Evolutionary conservation across 2,329 filamentous ascomycete species (phyloP).

Genomic region (Talaromyces funiculosus): DNA sequence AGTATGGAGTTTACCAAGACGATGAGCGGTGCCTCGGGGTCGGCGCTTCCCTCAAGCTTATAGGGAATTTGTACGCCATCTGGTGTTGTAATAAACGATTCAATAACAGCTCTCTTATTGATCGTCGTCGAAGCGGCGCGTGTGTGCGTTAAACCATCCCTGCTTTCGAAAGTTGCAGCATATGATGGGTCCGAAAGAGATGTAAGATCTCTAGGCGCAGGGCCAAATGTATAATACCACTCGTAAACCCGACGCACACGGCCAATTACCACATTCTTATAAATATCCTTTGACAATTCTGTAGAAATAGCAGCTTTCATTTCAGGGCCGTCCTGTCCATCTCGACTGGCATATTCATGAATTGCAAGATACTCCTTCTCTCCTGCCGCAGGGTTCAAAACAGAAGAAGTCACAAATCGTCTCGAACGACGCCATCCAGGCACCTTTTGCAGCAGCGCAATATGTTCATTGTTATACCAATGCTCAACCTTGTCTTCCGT

Average conservation of each 20-base stretch:
- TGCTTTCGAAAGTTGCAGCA: constrained; percentile 48
- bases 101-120: constrained; percentile 49
- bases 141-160: constrained; percentile 54
- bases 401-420: constrained; percentile 60
- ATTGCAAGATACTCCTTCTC: constrained; percentile 56
- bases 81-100: constrained; percentile 61
- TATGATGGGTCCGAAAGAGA: constrained; percentile 48
- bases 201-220: constrained; percentile 63
- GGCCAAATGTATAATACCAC: constrained; percentile 75
- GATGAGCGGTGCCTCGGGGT: constrained; percentile 63
- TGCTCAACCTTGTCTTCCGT: constrained; percentile 53
- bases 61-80: constrained; percentile 68
- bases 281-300: constrained; percentile 55
- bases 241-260: constrained; percentile 59
- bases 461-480: constrained; percentile 73
- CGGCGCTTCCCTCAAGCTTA: constrained; percentile 65
- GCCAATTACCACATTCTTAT: constrained; percentile 52
- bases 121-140: constrained; percentile 37
- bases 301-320: constrained; percentile 60
- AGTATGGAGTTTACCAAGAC: constrained; percentile 77
- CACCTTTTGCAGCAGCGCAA: constrained; percentile 63
- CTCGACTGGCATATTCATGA: constrained; percentile 65
- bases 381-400: constrained; percentile 51
- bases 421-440: constrained; percentile 74
- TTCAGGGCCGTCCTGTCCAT: constrained; percentile 61